Conservation (phyloP, 2,329 filamentous ascomycete genomes). For the Orbilia oligospora region DNA sequence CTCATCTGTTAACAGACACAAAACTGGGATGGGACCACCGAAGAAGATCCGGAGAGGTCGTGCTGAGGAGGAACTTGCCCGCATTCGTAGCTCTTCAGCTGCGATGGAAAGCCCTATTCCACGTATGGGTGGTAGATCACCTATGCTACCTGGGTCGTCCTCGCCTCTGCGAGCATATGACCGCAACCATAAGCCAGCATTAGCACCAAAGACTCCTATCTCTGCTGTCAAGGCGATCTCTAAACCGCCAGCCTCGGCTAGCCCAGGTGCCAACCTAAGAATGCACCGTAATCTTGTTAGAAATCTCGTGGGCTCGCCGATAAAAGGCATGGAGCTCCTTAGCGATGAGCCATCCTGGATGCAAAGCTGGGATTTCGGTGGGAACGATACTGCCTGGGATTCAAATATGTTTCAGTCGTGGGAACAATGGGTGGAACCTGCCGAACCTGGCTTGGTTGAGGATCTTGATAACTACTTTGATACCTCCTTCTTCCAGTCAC, state of each 20-base stretch:
- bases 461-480: conserved; percentile 60
- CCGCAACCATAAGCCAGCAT: conserved; percentile 71
- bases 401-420: conserved; percentile 46
- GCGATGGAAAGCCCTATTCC: conserved; percentile 88
- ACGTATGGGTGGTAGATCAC: conserved; percentile 52
- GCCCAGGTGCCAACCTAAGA: conserved; percentile 90
- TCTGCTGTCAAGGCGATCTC: conserved; percentile 68
- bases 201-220: conserved; percentile 84
- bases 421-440: conserved; percentile 57
- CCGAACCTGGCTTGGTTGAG: conserved; percentile 50
- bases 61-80: conserved; percentile 94
- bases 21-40: conserved; percentile 84
- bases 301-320: conserved; percentile 84
- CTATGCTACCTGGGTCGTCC: conserved; percentile 71
- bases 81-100: conserved; percentile 80
- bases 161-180: conserved; percentile 77
- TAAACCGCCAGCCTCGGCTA: conserved; percentile 81
- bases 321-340: conserved; percentile 66
- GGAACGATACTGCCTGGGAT: conserved; percentile 42
- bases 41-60: conserved; percentile 87
- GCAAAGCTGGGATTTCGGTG: conserved; percentile 54
- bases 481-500: conserved; percentile 57
- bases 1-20: conserved; percentile 85
- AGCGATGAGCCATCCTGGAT: conserved; percentile 60
- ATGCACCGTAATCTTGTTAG: conserved; percentile 88